Percentiles rank a stretch among this genome's conserved stretches.
These are phyloP conservation scores for Oryza brachyantha DNA, from an alignment of 176 grass and related monocot genomes.

Conservation along the genomic window DNA sequence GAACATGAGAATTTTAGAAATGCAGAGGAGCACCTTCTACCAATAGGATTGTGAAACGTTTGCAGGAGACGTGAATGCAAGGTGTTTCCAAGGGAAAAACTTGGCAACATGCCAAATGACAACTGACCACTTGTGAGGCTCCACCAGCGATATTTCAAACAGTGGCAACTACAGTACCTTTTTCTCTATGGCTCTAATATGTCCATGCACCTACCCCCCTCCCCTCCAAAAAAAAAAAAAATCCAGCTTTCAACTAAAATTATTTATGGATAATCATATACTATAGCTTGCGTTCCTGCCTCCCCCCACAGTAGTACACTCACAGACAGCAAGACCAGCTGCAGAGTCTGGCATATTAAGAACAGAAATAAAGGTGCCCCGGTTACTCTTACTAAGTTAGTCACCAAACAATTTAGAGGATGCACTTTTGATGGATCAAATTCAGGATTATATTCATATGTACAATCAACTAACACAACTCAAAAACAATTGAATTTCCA, in stretches of 20 bases:
- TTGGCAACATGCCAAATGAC: constrained; percentile 6
- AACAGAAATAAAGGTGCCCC: background rate
- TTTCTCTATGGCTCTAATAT: background rate
- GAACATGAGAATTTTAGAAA: background rate
- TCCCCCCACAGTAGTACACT: background rate
- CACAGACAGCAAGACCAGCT: background rate
- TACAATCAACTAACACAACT: background rate
- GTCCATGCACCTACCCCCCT: constrained; percentile 30
- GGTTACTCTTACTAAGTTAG: background rate
- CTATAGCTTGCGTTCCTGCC: background rate
- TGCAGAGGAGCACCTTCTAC: constrained; percentile 18
- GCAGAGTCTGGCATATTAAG: background rate
- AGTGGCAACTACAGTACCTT: background rate
- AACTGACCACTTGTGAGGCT: background rate
- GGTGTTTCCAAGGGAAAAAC: constrained; percentile 13
- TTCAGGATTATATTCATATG: background rate
- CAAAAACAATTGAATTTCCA: background rate
- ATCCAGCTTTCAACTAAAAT: background rate
- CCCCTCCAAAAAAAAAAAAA: too few relatives aligned
- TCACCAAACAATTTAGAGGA: background rate
- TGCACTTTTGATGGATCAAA: background rate
- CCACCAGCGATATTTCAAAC: constrained; percentile 7
- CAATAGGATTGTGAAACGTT: constrained; percentile 14
- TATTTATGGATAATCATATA: background rate
- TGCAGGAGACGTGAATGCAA: constrained; percentile 8